Conservation (phyloP, 306 rosid species). For the cucumber (Cucumis sativus) region Cucumber_9930_V3 NC_026657.2:24114501-24115000, state of each 20-base stretch:
- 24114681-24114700: constrained; percentile 44
- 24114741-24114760: constrained; percentile 17
- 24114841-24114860: constrained; percentile 25
- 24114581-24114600: constrained; percentile 51
- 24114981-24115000: not conserved
- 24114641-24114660: constrained; percentile 40
- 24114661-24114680: constrained; percentile 62
- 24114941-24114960: not conserved
- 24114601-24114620: constrained; percentile 27
- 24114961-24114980: not conserved
- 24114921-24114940: not conserved
- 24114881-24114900: constrained; percentile 39
- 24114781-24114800: constrained; percentile 33
- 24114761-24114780: constrained; percentile 34
- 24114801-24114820: constrained; percentile 81
- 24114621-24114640: constrained; percentile 20
- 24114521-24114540: constrained; percentile 64
- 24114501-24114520: constrained; percentile 61
- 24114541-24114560: constrained; percentile 43
- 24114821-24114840: constrained; percentile 39
- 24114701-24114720: constrained; percentile 36
- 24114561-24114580: constrained; percentile 63
- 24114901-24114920: not conserved
- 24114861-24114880: constrained; percentile 46
- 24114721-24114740: constrained; percentile 29